phyloP scores from a whole-genome alignment of 192 early-diverging fungal genomes.

The Coemansia sp. region DNA sequence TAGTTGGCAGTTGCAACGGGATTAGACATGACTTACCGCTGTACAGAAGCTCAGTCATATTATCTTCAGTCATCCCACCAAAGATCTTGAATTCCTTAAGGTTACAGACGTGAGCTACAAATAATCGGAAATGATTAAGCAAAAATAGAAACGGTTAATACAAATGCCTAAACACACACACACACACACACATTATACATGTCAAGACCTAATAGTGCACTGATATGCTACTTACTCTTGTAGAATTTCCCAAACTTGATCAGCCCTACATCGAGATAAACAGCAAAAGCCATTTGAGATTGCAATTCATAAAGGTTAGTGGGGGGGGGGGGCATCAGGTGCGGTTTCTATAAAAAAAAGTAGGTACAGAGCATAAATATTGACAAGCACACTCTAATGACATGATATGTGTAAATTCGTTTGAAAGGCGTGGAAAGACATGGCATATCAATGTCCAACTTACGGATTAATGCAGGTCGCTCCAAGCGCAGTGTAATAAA shows the following conservation, averaged over 20 bases:
- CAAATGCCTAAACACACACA: too few species aligned
- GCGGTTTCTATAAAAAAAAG: too few species aligned
- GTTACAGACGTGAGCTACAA: slow-evolving; percentile 85
- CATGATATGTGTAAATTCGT: too few species aligned
- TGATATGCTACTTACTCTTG: slow-evolving; percentile 63
- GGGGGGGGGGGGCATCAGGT: too few species aligned
- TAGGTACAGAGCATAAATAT: too few species aligned
- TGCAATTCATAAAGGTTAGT: too few species aligned
- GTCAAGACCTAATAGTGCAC: not conserved
- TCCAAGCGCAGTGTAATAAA: slow-evolving; percentile 90
- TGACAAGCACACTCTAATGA: too few species aligned
- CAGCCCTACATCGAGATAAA: slow-evolving; percentile 34
- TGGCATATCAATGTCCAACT: slow-evolving; percentile 9
- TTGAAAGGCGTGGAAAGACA: too few species aligned
- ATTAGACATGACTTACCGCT: slow-evolving; percentile 48
- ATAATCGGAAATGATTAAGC: not conserved
- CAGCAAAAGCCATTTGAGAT: slow-evolving; percentile 2
- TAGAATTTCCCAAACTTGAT: slow-evolving; percentile 96
- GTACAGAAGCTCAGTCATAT: slow-evolving; percentile 87
- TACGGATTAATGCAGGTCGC: slow-evolving; percentile 80
- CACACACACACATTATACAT: too few species aligned
- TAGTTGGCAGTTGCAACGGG: slow-evolving; percentile 3
- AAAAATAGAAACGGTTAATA: too few species aligned
- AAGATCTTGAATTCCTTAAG: slow-evolving; percentile 95
- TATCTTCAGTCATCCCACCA: slow-evolving; percentile 77